A percentile compares a stretch with the other conserved stretches of the same genome.
Evolutionary conservation across 441 rosid species (phyloP).

Genomic region (Theobroma grandiflorum): DNA sequence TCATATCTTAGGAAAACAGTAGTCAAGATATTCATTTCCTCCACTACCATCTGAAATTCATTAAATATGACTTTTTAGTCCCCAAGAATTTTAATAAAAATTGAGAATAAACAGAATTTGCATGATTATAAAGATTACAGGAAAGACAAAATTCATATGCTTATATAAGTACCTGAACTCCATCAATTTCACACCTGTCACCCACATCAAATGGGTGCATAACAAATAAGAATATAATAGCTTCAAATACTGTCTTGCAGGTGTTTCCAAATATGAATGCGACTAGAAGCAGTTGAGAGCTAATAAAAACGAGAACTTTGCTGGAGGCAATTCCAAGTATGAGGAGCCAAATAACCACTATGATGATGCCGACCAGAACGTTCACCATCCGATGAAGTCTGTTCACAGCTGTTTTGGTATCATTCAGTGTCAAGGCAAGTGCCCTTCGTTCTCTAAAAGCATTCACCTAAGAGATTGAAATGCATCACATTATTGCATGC

Average conservation of each 20-base stretch:
- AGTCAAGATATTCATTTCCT: constrained; percentile 80
- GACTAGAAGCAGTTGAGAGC: constrained; percentile 66
- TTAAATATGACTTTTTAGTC: constrained; percentile 23
- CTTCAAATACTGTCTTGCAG: constrained; percentile 71
- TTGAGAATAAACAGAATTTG: background rate
- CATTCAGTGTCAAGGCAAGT: constrained; percentile 68
- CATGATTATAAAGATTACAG: background rate
- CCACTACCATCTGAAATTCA: constrained; percentile 64
- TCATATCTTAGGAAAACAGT: constrained; percentile 73
- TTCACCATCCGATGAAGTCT: constrained; percentile 68
- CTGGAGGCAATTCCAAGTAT: constrained; percentile 64
- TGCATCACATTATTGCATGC: background rate
- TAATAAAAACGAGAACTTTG: constrained; percentile 61
- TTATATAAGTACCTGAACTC: constrained; percentile 60
- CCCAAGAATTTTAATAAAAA: background rate
- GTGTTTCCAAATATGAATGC: constrained; percentile 78
- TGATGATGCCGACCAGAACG: constrained; percentile 47
- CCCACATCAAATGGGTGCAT: constrained; percentile 83
- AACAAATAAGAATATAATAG: constrained; percentile 70
- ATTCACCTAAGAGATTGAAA: constrained; percentile 54
- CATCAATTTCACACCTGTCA: constrained; percentile 76
- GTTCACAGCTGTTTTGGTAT: constrained; percentile 79
- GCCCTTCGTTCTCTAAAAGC: constrained; percentile 82
- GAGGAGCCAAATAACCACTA: constrained; percentile 61
- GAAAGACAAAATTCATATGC: background rate